These are phyloP conservation scores for Tripterygium wilfordii DNA, from an alignment of 177 flowering plant genomes.

Conservation along the genomic window DNA sequence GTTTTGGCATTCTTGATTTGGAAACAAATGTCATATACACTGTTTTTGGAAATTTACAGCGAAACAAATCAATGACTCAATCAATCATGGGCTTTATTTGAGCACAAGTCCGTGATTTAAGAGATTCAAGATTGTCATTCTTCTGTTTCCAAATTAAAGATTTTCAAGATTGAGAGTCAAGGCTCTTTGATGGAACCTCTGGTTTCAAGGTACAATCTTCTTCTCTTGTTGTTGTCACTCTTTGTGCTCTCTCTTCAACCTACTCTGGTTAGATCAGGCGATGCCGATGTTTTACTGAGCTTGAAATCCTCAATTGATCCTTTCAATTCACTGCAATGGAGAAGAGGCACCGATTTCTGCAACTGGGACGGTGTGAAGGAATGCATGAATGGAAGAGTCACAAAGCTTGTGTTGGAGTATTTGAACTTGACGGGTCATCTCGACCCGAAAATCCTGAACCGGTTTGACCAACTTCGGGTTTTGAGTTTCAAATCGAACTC, in stretches of 20 bases:
- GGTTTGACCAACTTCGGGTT: slow-evolving; percentile 75
- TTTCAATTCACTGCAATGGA: slow-evolving; percentile 45
- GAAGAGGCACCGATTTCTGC: slow-evolving; percentile 34
- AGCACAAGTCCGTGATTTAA: too few relatives aligned
- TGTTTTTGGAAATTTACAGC: too few relatives aligned
- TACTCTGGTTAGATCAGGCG: slow-evolving; percentile 26
- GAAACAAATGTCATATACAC: too few relatives aligned
- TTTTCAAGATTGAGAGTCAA: too few relatives aligned
- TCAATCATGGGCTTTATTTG: too few relatives aligned
- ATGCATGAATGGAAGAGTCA: slow-evolving; percentile 62
- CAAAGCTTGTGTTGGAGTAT: slow-evolving; percentile 69
- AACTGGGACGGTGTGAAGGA: slow-evolving; percentile 68
- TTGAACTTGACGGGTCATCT: slow-evolving; percentile 48
- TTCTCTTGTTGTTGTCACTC: background rate
- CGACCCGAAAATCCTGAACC: slow-evolving; percentile 35
- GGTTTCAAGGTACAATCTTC: slow-evolving; percentile 5
- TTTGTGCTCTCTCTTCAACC: background rate
- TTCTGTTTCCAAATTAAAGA: too few relatives aligned
- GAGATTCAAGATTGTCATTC: too few relatives aligned
- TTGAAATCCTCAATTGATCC: slow-evolving; percentile 61
- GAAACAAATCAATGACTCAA: too few relatives aligned
- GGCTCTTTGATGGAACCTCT: slow-evolving; percentile 15
- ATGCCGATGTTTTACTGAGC: slow-evolving; percentile 46
- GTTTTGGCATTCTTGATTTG: too few relatives aligned
- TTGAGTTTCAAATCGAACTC: slow-evolving; percentile 78